These are phyloP conservation scores for Rhododendron griersonianum DNA, from an alignment of 148 eudicot species.

Conservation along the genomic window DNA sequence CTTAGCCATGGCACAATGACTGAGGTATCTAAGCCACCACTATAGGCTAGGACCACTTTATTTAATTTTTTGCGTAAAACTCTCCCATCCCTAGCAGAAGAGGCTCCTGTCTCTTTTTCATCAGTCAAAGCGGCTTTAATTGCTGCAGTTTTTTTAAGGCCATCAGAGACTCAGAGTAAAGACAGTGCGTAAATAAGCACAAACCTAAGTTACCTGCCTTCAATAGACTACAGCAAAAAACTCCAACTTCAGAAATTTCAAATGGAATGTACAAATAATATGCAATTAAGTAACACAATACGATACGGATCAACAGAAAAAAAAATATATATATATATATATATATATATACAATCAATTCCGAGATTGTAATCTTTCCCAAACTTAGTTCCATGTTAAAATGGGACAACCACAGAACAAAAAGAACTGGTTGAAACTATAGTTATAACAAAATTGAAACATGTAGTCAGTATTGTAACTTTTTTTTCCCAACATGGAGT, in stretches of 20 bases:
- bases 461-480: neutral
- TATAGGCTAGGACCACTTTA: constrained; percentile 94
- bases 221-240: neutral
- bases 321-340: too few relatives aligned
- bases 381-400: neutral
- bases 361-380: neutral
- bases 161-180: constrained; percentile 5
- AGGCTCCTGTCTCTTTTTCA: constrained; percentile 46
- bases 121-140: constrained; percentile 50
- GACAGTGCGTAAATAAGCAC: neutral
- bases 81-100: constrained; percentile 27
- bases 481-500: neutral
- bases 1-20: constrained; percentile 99
- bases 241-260: neutral
- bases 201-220: neutral
- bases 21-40: constrained; percentile 97
- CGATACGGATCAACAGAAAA: neutral
- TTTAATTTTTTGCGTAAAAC: constrained; percentile 70
- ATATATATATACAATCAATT: too few relatives aligned
- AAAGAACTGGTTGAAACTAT: neutral
- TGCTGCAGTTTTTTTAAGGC: constrained; percentile 27
- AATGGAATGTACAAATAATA: neutral
- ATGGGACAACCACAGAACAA: neutral
- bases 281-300: neutral
- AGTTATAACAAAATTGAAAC: neutral